A percentile compares a stretch with the other conserved stretches of the same genome.
phyloP scores from a whole-genome alignment of 2,329 filamentous ascomycete species.

The Monosporascus sp. region DNA sequence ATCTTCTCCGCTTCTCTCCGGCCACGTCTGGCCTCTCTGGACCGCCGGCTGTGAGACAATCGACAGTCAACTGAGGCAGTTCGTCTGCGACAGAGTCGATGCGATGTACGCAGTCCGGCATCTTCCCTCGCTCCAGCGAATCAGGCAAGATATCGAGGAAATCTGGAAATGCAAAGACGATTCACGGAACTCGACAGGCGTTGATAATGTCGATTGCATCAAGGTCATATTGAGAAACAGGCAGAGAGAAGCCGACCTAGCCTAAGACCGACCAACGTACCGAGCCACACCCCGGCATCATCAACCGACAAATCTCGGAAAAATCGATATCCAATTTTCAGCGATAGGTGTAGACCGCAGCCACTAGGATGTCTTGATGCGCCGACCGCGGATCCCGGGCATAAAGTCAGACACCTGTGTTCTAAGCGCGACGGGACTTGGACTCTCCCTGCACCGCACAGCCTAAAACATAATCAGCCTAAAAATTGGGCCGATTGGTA shows the following conservation, averaged over 20 bases:
- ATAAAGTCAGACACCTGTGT: no score
- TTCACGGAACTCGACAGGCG: conserved; percentile 19
- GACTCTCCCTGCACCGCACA: no score
- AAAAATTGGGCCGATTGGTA: no score
- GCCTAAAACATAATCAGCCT: no score
- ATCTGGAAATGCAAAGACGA: conserved; percentile 27
- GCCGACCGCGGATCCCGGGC: no score
- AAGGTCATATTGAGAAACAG: conserved; percentile 17
- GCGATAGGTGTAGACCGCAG: no score
- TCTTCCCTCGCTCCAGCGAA: conserved; percentile 23
- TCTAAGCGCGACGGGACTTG: no score
- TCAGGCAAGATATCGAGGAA: conserved; percentile 24
- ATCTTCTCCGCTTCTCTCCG: conserved; percentile 22
- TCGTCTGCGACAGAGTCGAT: conserved; percentile 19
- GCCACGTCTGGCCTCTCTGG: conserved; percentile 28
- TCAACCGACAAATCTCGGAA: no score
- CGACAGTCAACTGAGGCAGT: conserved; percentile 14
- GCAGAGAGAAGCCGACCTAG: conserved; percentile 17
- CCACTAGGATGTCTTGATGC: no score
- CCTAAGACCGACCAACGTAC: background rate
- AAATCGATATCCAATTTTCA: no score
- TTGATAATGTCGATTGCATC: conserved; percentile 28
- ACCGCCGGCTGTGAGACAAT: conserved; percentile 28
- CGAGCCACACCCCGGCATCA: no score
- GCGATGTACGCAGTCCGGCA: conserved; percentile 24